Percentiles rank a stretch among this genome's conserved stretches.
Conservation (phyloP, 1,284 basidiomycete species). For the Ceraceosorus guamensis region DNA sequence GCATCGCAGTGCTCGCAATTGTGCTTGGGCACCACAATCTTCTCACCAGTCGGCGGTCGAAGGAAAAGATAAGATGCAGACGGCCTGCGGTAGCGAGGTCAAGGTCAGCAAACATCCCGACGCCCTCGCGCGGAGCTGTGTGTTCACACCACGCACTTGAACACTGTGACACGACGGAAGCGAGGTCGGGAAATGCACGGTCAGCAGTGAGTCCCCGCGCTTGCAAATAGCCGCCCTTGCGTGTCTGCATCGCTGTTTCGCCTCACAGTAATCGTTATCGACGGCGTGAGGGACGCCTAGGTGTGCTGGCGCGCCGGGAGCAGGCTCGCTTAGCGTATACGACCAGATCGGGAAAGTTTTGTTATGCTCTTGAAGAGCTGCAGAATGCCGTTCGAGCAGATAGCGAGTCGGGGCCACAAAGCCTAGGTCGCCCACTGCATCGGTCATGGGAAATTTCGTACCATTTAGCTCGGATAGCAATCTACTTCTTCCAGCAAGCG, state of each 20-base stretch:
- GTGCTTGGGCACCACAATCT: not conserved
- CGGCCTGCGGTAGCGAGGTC: too few relatives aligned
- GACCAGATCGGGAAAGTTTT: slow-evolving; percentile 1
- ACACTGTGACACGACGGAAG: too few relatives aligned
- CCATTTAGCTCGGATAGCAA: not conserved
- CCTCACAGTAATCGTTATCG: slow-evolving; percentile 1
- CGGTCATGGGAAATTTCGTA: not conserved
- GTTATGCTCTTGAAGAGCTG: not conserved
- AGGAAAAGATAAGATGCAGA: slow-evolving; percentile 1
- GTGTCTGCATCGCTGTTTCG: too few relatives aligned
- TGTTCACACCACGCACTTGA: too few relatives aligned
- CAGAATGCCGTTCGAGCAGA: not conserved
- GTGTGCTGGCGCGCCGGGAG: not conserved
- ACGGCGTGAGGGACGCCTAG: slow-evolving; percentile 3
- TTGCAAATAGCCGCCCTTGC: too few relatives aligned
- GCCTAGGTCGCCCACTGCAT: not conserved
- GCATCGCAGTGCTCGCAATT: not conserved
- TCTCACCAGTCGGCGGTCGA: not conserved
- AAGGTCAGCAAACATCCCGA: too few relatives aligned
- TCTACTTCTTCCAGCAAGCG: too few relatives aligned
- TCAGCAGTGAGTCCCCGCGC: too few relatives aligned
- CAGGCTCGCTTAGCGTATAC: slow-evolving; percentile 1
- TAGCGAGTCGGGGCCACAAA: not conserved
- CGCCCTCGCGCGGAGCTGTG: too few relatives aligned
- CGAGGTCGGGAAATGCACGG: too few relatives aligned